phyloP scores from a whole-genome alignment of 192 early-diverging fungal genomes.

The Umbelopsis sp. region DNA sequence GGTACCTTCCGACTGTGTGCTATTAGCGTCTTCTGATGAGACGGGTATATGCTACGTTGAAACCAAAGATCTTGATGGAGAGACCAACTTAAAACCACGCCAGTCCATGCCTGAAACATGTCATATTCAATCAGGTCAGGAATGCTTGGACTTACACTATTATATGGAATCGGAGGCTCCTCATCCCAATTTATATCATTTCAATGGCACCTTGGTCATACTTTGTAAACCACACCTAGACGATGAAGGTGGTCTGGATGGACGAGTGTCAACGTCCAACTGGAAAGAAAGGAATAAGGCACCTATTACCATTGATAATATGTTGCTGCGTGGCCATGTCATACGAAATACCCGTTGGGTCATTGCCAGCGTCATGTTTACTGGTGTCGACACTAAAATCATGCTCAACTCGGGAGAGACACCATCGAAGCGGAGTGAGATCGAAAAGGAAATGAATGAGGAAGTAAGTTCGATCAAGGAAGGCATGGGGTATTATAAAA shows the following conservation, averaged over 20 bases:
- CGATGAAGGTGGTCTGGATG: too few species aligned
- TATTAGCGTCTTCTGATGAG: slow-evolving; percentile 78
- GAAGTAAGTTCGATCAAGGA: slow-evolving; percentile 46
- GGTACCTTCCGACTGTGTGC: slow-evolving; percentile 83
- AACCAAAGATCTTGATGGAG: slow-evolving; percentile 95
- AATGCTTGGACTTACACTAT: slow-evolving; percentile 67
- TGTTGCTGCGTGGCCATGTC: slow-evolving; percentile 87
- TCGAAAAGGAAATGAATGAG: slow-evolving; percentile 85
- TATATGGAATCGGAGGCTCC: slow-evolving; percentile 78
- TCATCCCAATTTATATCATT: slow-evolving; percentile 75
- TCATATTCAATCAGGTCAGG: slow-evolving; percentile 68
- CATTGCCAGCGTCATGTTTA: slow-evolving; percentile 80
- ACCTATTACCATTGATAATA: slow-evolving; percentile 78
- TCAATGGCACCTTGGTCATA: slow-evolving; percentile 69
- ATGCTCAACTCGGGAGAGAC: slow-evolving; percentile 89
- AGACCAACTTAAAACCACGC: slow-evolving; percentile 95
- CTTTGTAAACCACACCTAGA: slow-evolving; percentile 10
- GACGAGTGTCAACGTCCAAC: neutral
- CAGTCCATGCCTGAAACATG: slow-evolving; percentile 64
- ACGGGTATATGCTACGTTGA: slow-evolving; percentile 85
- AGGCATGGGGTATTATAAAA: neutral
- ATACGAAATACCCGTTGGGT: slow-evolving; percentile 92
- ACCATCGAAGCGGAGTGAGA: slow-evolving; percentile 85
- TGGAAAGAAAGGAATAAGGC: slow-evolving; percentile 39
- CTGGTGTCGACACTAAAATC: slow-evolving; percentile 91